These are phyloP conservation scores for Eucalyptus pauciflora DNA, from an alignment of 345 rosid genomes.

Conservation along the genomic window DNA sequence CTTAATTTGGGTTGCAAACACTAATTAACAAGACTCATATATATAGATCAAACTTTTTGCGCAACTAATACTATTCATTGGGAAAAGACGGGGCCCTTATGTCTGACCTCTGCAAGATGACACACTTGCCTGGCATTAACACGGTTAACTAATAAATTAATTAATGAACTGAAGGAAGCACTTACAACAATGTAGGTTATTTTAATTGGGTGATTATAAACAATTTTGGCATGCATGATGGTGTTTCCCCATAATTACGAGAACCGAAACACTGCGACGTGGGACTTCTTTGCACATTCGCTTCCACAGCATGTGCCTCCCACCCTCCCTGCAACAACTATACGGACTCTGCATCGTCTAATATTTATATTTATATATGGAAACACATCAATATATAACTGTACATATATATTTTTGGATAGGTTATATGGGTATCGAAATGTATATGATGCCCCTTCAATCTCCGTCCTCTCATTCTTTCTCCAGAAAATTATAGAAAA, in stretches of 20 bases:
- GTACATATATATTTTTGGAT: not conserved
- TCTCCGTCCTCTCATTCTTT: not conserved
- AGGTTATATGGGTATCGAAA: not conserved
- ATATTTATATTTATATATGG: not conserved
- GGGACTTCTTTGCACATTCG: constrained; percentile 12
- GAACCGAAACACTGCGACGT: constrained; percentile 24
- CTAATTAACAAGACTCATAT: not conserved
- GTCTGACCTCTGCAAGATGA: not conserved
- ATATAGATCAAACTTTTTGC: not conserved
- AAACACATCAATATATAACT: not conserved
- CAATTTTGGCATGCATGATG: constrained; percentile 58
- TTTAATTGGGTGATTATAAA: not conserved
- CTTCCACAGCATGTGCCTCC: constrained; percentile 41
- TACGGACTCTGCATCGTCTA: not conserved
- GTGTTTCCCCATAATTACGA: constrained; percentile 50
- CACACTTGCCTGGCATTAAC: not conserved
- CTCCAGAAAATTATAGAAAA: not conserved
- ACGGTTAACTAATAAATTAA: not conserved
- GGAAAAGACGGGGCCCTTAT: not conserved
- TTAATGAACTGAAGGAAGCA: not conserved
- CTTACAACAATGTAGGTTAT: not conserved
- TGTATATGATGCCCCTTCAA: not conserved
- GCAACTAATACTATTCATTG: not conserved
- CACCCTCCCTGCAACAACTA: constrained; percentile 37
- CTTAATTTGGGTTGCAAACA: not conserved